A percentile compares a stretch with the other conserved stretches of the same genome.
Conservation (phyloP, 2,329 filamentous ascomycete species). For the Lecanoromycetidae sp. region DNA sequence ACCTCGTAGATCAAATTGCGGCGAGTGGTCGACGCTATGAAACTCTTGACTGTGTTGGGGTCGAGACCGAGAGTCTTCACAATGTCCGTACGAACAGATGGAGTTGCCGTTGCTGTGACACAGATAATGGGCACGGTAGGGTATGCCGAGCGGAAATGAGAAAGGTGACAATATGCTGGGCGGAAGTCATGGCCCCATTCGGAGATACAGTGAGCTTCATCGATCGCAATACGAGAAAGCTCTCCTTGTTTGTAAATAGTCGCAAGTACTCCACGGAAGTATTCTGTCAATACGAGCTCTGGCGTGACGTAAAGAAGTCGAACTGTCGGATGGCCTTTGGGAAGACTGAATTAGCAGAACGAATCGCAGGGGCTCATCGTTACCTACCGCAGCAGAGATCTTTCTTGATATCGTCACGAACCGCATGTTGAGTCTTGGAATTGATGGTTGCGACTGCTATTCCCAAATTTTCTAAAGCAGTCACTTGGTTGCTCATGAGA, state of each 20-base stretch:
- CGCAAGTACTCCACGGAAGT: constrained; percentile 62
- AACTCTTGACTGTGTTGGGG: constrained; percentile 51
- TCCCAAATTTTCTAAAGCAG: constrained; percentile 58
- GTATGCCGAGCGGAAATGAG: constrained; percentile 72
- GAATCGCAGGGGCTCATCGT: neutral
- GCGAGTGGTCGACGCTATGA: constrained; percentile 71
- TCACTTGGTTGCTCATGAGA: constrained; percentile 92
- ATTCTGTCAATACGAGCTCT: constrained; percentile 66
- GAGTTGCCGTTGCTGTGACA: constrained; percentile 81
- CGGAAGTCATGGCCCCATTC: constrained; percentile 98
- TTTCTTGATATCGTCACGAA: constrained; percentile 57
- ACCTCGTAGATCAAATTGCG: constrained; percentile 87
- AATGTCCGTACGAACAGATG: constrained; percentile 69
- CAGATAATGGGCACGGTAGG: constrained; percentile 84
- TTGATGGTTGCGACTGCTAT: constrained; percentile 80
- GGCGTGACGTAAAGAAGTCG: constrained; percentile 87
- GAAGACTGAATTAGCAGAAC: neutral
- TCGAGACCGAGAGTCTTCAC: constrained; percentile 61
- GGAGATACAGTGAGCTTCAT: constrained; percentile 93
- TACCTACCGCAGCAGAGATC: constrained; percentile 58
- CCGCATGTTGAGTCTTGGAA: constrained; percentile 57
- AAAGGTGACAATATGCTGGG: constrained; percentile 76
- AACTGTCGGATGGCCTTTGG: constrained; percentile 60
- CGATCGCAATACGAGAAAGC: constrained; percentile 76
- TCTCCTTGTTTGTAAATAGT: constrained; percentile 69